Evolutionary conservation across 768 basidiomycete genomes (phyloP).

Genomic region (Mycena crocata): DNA sequence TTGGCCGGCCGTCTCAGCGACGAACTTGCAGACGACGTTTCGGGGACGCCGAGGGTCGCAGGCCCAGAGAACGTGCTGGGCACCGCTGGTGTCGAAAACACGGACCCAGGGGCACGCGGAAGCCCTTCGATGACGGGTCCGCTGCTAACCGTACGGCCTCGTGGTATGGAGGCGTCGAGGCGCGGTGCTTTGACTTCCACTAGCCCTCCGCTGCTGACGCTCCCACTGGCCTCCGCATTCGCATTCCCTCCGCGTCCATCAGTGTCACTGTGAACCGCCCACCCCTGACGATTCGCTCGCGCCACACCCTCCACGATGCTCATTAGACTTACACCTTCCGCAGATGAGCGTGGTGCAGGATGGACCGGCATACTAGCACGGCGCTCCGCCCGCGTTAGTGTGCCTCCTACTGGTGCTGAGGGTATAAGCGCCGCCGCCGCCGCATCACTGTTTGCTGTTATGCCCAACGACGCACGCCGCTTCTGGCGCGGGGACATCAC

Average conservation of each 20-base stretch:
- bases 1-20: conserved; percentile 48
- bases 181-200: conserved; percentile 62
- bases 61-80: conserved; percentile 22
- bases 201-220: conserved; percentile 43
- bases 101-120: conserved; percentile 51
- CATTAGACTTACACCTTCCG: conserved; percentile 61
- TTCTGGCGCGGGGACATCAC: conserved; percentile 28
- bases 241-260: no score
- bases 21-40: conserved; percentile 20
- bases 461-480: conserved; percentile 29
- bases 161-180: conserved; percentile 47
- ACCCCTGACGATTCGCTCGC: conserved; percentile 46
- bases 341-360: conserved; percentile 4
- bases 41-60: not conserved
- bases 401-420: not conserved
- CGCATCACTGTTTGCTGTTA: not conserved
- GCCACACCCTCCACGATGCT: conserved; percentile 76
- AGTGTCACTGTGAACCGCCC: conserved; percentile 27
- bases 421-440: conserved; percentile 24
- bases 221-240: no score
- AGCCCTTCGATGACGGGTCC: conserved; percentile 31
- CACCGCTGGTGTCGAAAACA: conserved; percentile 39
- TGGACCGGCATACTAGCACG: conserved; percentile 35
- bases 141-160: conserved; percentile 38
- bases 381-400: conserved; percentile 25